Evolutionary conservation across 257 asterid genomes (phyloP), one percentile per base, ranked within the genome.

Genomic region (Parsonsia alboflavescens): DNA sequence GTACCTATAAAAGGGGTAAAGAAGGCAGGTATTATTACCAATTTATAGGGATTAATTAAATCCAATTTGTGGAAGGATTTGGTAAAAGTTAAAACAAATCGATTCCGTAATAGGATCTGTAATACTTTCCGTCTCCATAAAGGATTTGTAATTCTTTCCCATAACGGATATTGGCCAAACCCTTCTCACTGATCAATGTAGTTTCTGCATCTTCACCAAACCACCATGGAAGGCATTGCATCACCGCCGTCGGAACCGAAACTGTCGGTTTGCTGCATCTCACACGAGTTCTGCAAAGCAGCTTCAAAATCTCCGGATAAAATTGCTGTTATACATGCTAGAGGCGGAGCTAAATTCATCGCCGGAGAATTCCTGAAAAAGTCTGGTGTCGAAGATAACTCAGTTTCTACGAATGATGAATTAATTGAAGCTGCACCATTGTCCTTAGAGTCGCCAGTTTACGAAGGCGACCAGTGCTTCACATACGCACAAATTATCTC

Each of bases 391-490:
- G 53, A 70, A 62, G 22, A 17, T 16, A 13, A 41, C 15, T 77
- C 46, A 45, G 73, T 65, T 44, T 53, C 19, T 28, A 9, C 64
- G 11, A 15, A 13, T 36, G 42, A 70, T 70, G 75, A 77, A 70
- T 74, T 61, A n/a, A 33, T 83, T n/a, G 54, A 79, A 49, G 46
- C 75, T 9, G 79, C 82, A 58, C 63, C 44, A 72, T 39, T 77
- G 53, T 76, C 82, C 67, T 28, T 42, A 66, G 73, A 70, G 22
- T 91, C 90, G 10, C 86, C 84, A 6, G 76, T 87, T 9, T 91
- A 89, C 72, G 86, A 77, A 33, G 93, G 93, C 76, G 98, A 93
- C 73, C 82, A 80, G 68, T 87, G 91, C 83, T 93, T 87, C 89
- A 86, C 94, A 73, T 93, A 86, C 85, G 85, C 89, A 2, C 89